Base-by-base conservation (phyloP, 768 basidiomycete genomes). In the Cyathus striatus region DNA sequence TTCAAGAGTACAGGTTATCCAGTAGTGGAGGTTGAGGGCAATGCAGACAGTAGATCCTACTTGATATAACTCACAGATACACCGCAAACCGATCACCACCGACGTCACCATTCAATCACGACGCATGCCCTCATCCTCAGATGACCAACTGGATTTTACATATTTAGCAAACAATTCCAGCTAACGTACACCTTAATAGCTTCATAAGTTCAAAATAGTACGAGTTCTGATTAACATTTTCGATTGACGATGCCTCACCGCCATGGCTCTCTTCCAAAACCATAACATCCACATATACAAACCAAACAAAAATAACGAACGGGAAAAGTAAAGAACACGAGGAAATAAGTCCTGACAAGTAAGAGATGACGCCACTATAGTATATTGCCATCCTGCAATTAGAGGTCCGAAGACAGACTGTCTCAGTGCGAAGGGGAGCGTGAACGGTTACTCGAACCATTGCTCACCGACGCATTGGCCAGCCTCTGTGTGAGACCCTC, bases 381-480 rank as follows among this genome's bases (percentile, higher is more conserved):
- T 5, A 18, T 20, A 5, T 20, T 10, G 14, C 35, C 21, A 37
- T 20, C 35, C n/a, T 20, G n/a, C 35, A 30, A n/a, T 9, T n/a
- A n/a, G n/a, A n/a, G n/a, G n/a, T n/a, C n/a, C n/a, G n/a, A n/a
- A n/a, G n/a, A 38, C 25, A 14, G 30, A 40, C 20, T 32, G 32
- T 33, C 22, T 32, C 26, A 32, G 30, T 20, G 35, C 16, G 30
- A 32, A 12, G 25, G 21, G 23, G 41, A 33, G 35, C 20, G 45
- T 17, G 42, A 6, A 24, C 36, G 38, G 32, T 41, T 41, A 12
- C 24, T 21, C 13, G 33, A 10, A 23, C 27, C 44, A 35, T 14
- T 12, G 12, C 44, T 48, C 18, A 63, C 57, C 3, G 58, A 60
- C 20, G 64, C 60, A 23, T 65, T 67, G 37, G 70, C 66, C 47